Evolutionary conservation across 495 filamentous ascomycete species (phyloP).

Genomic region (Aspergillus conjunctus): DNA sequence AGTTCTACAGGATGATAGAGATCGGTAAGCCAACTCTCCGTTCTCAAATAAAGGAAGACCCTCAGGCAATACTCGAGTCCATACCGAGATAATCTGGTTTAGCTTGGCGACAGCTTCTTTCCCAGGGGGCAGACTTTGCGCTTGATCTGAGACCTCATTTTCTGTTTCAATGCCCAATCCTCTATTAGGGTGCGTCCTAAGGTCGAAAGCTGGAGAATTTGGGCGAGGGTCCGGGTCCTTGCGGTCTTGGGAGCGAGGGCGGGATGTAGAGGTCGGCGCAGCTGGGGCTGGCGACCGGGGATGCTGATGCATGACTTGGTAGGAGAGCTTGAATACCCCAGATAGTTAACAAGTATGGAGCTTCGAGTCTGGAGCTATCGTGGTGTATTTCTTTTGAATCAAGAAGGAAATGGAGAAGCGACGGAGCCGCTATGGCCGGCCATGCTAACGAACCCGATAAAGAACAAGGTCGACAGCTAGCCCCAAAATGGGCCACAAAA

Average conservation of each 20-base stretch:
- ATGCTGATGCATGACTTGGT: conserved; percentile 74
- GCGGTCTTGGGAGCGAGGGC: conserved; percentile 69
- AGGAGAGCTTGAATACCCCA: conserved; percentile 9
- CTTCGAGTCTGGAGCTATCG: conserved; percentile 28
- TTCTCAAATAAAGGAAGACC: background rate
- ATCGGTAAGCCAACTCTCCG: conserved; percentile 14
- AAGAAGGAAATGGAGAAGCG: conserved; percentile 37
- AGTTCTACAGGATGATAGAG: conserved; percentile 62
- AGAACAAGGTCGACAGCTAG: conserved; percentile 9
- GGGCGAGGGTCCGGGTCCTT: conserved; percentile 58
- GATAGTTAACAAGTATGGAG: conserved; percentile 16
- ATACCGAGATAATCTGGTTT: conserved; percentile 88
- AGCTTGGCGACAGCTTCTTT: conserved; percentile 72
- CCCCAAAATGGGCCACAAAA: conserved; percentile 18
- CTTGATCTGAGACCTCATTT: conserved; percentile 45
- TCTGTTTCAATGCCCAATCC: conserved; percentile 47
- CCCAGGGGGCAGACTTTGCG: conserved; percentile 35
- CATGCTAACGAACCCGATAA: conserved; percentile 42
- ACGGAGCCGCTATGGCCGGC: conserved; percentile 35
- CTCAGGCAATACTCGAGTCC: conserved; percentile 6
- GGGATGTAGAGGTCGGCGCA: conserved; percentile 65
- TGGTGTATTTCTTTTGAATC: conserved; percentile 34
- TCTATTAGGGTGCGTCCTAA: conserved; percentile 41
- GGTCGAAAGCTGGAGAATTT: conserved; percentile 37
- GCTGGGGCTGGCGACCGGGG: conserved; percentile 68